A percentile compares a stretch with the other conserved stretches of the same genome.
phyloP scores from a whole-genome alignment of 345 rosid species.

The Boechera divaricarpa region DNA sequence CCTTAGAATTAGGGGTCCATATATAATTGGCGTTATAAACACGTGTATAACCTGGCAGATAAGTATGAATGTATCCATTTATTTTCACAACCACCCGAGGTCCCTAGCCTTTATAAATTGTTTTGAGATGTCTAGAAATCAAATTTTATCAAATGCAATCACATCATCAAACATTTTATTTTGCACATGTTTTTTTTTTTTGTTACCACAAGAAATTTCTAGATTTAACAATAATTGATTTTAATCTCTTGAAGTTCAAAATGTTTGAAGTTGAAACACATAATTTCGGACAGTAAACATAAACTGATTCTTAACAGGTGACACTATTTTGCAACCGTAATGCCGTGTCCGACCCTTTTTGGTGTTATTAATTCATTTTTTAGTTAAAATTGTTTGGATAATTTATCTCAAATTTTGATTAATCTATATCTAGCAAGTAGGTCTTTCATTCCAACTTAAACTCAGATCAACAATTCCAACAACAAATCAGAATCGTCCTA shows the following conservation, averaged over 20 bases:
- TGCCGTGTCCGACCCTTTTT: not conserved
- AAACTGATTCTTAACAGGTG: not conserved
- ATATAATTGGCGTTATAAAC: not conserved
- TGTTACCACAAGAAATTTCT: not conserved
- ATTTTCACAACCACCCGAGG: not conserved
- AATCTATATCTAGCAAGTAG: not conserved
- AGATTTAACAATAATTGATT: not conserved
- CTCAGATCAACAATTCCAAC: not conserved
- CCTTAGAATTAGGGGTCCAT: not conserved
- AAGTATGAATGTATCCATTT: not conserved
- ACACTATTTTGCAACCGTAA: not conserved
- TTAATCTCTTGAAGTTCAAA: not conserved
- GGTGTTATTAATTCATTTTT: not conserved
- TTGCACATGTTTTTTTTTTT: not conserved
- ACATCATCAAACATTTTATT: too few species aligned
- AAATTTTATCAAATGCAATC: not conserved
- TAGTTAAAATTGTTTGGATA: not conserved
- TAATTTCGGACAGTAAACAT: not conserved
- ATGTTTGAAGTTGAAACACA: not conserved
- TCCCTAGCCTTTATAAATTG: not conserved
- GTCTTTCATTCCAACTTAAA: not conserved
- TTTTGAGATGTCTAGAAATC: not conserved
- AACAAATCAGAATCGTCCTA: not conserved
- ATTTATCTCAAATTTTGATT: not conserved
- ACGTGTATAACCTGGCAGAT: not conserved